Evolutionary conservation across 2,329 filamentous ascomycete species (phyloP).

Genomic region (Lasiodiplodia sp.): DNA sequence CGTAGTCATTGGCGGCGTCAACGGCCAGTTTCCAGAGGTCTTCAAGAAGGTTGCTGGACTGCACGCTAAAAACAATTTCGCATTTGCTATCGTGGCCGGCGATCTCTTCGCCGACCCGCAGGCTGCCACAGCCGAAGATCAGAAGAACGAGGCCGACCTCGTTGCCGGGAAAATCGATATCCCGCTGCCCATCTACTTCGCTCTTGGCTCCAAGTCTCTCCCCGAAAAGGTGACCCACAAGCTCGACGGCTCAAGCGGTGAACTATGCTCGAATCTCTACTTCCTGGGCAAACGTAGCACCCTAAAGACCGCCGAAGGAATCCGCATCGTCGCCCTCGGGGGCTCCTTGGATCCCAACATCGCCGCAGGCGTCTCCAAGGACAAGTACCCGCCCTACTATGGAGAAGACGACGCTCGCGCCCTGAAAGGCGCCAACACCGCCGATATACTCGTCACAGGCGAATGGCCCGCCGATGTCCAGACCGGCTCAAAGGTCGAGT

Average conservation of each 20-base stretch:
- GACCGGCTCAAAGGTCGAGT: constrained; percentile 68
- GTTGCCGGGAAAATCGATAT: constrained; percentile 75
- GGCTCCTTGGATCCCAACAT: constrained; percentile 71
- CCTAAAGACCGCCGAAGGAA: constrained; percentile 87
- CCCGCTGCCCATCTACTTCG: constrained; percentile 89
- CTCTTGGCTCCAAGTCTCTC: constrained; percentile 75
- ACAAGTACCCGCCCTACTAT: constrained; percentile 80
- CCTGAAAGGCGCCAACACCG: constrained; percentile 76
- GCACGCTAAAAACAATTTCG: constrained; percentile 87
- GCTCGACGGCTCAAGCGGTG: constrained; percentile 71
- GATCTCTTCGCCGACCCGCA: constrained; percentile 74
- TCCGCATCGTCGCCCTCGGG: constrained; percentile 86
- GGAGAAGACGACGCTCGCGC: constrained; percentile 77
- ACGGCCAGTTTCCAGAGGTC: constrained; percentile 76
- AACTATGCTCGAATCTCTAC: constrained; percentile 88
- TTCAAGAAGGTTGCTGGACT: constrained; percentile 82
- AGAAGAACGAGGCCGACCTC: constrained; percentile 63
- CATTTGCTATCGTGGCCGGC: constrained; percentile 83
- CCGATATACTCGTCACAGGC: constrained; percentile 87
- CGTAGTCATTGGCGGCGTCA: constrained; percentile 82
- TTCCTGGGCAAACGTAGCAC: constrained; percentile 87
- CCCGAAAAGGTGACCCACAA: constrained; percentile 75
- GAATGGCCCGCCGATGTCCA: constrained; percentile 82
- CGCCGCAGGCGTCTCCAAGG: constrained; percentile 69
- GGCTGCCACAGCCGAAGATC: constrained; percentile 58